Conservation (phyloP, 768 basidiomycete species). For the Rhizopogon vulgaris region DNA sequence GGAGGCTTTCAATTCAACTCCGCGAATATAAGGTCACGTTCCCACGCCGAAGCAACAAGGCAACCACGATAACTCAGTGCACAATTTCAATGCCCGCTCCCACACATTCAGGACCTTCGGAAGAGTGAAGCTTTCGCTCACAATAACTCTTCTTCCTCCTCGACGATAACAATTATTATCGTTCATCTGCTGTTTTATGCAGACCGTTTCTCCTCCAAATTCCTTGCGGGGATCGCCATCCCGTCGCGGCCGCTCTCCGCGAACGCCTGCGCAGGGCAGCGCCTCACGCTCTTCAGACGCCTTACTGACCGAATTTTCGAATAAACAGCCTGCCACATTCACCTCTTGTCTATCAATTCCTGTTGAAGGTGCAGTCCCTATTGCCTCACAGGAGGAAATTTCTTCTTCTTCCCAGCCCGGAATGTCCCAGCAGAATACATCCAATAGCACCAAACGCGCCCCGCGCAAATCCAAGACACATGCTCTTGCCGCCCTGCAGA, state of each 20-base stretch:
- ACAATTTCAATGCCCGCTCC: slow-evolving; percentile 35
- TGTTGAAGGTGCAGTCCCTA: slow-evolving; percentile 67
- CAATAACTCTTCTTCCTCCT: slow-evolving; percentile 9
- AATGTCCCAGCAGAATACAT: slow-evolving; percentile 28
- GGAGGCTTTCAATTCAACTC: slow-evolving; percentile 29
- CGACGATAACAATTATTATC: slow-evolving; percentile 1
- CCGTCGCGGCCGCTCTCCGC: slow-evolving; percentile 58
- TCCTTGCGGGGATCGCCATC: slow-evolving; percentile 55
- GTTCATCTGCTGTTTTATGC: slow-evolving; percentile 26
- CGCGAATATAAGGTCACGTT: slow-evolving; percentile 24
- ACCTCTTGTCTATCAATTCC: slow-evolving; percentile 68
- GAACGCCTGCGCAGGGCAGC: slow-evolving; percentile 39
- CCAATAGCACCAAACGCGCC: slow-evolving; percentile 54
- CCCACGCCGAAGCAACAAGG: slow-evolving; percentile 26
- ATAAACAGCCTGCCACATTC: slow-evolving; percentile 42
- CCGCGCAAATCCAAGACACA: slow-evolving; percentile 90
- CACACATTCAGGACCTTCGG: slow-evolving; percentile 28
- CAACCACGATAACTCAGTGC: slow-evolving; percentile 34
- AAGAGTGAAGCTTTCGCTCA: slow-evolving; percentile 13
- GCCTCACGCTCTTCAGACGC: slow-evolving; percentile 35
- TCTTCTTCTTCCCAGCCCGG: slow-evolving; percentile 27
- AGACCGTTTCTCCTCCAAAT: slow-evolving; percentile 38
- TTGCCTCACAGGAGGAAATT: slow-evolving; percentile 43
- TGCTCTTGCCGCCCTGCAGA: slow-evolving; percentile 72
- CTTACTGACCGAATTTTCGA: slow-evolving; percentile 46